Percentiles rank a stretch among this genome's conserved stretches.
phyloP scores from a whole-genome alignment of 768 basidiomycete species.

The Lactarius vividus region DNA sequence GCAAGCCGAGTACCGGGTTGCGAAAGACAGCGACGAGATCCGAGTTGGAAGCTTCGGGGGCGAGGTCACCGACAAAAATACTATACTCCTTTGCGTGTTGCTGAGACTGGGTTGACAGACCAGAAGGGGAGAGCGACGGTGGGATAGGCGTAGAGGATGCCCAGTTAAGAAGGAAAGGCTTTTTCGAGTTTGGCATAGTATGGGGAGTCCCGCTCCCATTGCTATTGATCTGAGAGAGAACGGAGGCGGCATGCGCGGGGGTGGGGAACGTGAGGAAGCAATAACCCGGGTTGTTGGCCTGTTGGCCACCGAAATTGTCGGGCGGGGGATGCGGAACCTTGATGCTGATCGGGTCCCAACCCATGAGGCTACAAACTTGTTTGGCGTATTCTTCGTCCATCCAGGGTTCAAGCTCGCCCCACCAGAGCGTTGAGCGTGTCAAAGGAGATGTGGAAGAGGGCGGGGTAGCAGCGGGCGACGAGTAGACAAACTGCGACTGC shows the following conservation, averaged over 20 bases:
- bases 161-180: slow-evolving; percentile 83
- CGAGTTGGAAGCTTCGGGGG: slow-evolving; percentile 91
- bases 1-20: slow-evolving; percentile 81
- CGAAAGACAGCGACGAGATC: slow-evolving; percentile 92
- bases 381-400: slow-evolving; percentile 96
- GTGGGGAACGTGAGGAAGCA: slow-evolving; percentile 86
- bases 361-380: slow-evolving; percentile 82
- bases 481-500: slow-evolving; percentile 32
- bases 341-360: slow-evolving; percentile 77
- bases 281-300: slow-evolving; percentile 82
- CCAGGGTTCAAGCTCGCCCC: slow-evolving; percentile 91
- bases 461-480: slow-evolving; percentile 30
- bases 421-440: slow-evolving; percentile 68
- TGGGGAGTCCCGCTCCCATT: slow-evolving; percentile 41
- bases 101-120: slow-evolving; percentile 41
- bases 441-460: slow-evolving; percentile 32
- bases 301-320: slow-evolving; percentile 56
- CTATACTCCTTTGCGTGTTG: slow-evolving; percentile 85
- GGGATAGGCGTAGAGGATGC: slow-evolving; percentile 45
- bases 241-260: slow-evolving; percentile 62
- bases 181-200: slow-evolving; percentile 84
- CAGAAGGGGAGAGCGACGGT: slow-evolving; percentile 34
- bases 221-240: slow-evolving; percentile 64
- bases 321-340: slow-evolving; percentile 65
- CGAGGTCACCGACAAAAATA: slow-evolving; percentile 93